Evolutionary conservation across 257 asterid genomes (phyloP).

Genomic region (Schizonepeta tenuifolia): DNA sequence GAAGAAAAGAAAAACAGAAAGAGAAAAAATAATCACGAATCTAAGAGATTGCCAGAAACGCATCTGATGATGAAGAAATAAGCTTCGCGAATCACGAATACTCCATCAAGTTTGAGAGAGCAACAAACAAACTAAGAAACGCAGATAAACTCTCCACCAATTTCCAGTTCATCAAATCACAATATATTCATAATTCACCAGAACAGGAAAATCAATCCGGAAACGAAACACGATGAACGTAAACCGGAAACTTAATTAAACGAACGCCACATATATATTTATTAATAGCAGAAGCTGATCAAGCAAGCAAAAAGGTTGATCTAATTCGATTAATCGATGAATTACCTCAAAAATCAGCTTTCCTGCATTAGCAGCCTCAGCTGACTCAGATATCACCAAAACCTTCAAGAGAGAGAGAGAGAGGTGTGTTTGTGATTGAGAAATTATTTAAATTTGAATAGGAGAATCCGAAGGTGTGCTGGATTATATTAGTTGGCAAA

Average conservation of each 20-base stretch:
- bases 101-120: conserved; percentile 3
- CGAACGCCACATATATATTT: not conserved
- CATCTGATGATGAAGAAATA: not conserved
- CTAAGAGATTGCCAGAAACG: conserved; percentile 9
- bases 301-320: conserved; percentile 4
- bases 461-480: conserved; percentile 32
- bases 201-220: not conserved
- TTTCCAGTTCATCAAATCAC: conserved; percentile 15
- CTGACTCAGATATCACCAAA: conserved; percentile 26
- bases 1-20: not conserved
- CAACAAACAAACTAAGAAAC: conserved; percentile 7
- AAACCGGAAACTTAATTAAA: not conserved
- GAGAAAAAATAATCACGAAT: conserved; percentile 17
- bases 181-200: conserved; percentile 9
- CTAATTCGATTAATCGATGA: conserved; percentile 10
- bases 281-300: not conserved
- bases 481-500: conserved; percentile 32
- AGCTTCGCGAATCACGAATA: not conserved
- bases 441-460: conserved; percentile 26
- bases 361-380: conserved; percentile 32
- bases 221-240: not conserved
- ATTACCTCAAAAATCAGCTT: conserved; percentile 40
- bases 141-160: conserved; percentile 11
- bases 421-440: conserved; percentile 9
- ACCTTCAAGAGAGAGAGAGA: conserved; percentile 8